Evolutionary conservation across 495 filamentous ascomycete genomes (phyloP).

Genomic region (Geoglossum glabrum): DNA sequence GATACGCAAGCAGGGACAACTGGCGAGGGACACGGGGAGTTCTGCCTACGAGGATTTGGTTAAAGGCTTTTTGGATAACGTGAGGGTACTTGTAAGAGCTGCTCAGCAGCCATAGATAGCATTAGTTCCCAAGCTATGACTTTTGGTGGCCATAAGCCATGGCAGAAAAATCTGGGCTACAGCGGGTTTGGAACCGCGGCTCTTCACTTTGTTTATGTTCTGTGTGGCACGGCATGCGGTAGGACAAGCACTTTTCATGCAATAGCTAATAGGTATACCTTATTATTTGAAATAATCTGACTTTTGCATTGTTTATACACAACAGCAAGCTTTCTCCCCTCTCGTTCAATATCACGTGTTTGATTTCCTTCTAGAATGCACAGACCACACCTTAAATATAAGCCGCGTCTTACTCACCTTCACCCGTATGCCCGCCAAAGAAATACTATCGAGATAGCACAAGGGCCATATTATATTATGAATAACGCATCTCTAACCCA

Average conservation of each 20-base stretch:
- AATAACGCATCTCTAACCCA: not conserved
- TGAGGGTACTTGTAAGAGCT: constrained; percentile 40
- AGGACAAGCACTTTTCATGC: not conserved
- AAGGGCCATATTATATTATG: not conserved
- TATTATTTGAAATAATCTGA: not conserved
- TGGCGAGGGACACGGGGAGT: constrained; percentile 32
- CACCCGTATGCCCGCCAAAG: not conserved
- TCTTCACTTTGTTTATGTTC: not conserved
- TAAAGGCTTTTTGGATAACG: constrained; percentile 69
- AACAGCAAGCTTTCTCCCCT: not conserved
- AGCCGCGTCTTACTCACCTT: not conserved
- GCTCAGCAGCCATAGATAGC: not conserved
- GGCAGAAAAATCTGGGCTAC: not conserved
- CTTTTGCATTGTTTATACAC: not conserved
- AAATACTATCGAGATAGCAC: too few species aligned
- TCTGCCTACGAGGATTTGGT: constrained; percentile 57
- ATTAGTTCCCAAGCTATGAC: not conserved
- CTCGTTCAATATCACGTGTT: too few species aligned
- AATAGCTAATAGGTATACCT: not conserved
- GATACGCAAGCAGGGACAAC: constrained; percentile 46
- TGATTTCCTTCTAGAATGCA: too few species aligned
- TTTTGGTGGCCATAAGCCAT: not conserved
- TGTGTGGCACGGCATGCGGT: not conserved
- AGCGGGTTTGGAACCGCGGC: too few species aligned
- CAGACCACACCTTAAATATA: constrained; percentile 3